phyloP scores from a whole-genome alignment of 345 rosid species.

The Rubroshorea leprosula region DNA sequence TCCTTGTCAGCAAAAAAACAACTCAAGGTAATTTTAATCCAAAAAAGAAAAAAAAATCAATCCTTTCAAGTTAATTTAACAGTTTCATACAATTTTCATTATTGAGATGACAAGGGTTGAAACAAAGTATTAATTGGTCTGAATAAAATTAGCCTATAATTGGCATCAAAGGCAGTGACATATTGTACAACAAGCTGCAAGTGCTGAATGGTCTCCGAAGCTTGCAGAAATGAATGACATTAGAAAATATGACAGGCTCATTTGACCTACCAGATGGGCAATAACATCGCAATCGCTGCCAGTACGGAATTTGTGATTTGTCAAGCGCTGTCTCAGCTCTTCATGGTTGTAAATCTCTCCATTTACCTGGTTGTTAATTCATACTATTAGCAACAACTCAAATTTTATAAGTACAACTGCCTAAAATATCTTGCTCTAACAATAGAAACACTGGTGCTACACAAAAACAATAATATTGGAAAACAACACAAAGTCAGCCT shows the following conservation, averaged over 20 bases:
- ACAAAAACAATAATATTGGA: too few relatives aligned
- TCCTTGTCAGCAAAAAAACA: slow-evolving; percentile 2
- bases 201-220: too few relatives aligned
- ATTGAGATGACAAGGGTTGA: too few relatives aligned
- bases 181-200: not conserved
- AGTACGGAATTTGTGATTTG: slow-evolving; percentile 68
- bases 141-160: too few relatives aligned
- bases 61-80: not conserved
- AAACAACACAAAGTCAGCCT: too few relatives aligned
- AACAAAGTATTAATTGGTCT: too few relatives aligned
- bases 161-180: not conserved
- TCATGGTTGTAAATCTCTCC: slow-evolving; percentile 98
- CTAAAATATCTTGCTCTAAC: too few relatives aligned
- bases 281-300: slow-evolving; percentile 97
- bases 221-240: too few relatives aligned
- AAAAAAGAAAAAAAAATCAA: too few relatives aligned
- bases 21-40: not conserved
- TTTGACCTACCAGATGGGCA: slow-evolving; percentile 67
- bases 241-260: not conserved
- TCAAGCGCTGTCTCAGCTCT: slow-evolving; percentile 54
- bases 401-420: not conserved
- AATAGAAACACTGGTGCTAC: too few relatives aligned
- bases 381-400: not conserved
- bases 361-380: slow-evolving; percentile 47
- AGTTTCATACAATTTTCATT: too few relatives aligned